Evolutionary conservation across 2,329 filamentous ascomycete species (phyloP), one percentile per base, ranked within the genome.

Genomic region (Diaporthe aspalathi): DNA sequence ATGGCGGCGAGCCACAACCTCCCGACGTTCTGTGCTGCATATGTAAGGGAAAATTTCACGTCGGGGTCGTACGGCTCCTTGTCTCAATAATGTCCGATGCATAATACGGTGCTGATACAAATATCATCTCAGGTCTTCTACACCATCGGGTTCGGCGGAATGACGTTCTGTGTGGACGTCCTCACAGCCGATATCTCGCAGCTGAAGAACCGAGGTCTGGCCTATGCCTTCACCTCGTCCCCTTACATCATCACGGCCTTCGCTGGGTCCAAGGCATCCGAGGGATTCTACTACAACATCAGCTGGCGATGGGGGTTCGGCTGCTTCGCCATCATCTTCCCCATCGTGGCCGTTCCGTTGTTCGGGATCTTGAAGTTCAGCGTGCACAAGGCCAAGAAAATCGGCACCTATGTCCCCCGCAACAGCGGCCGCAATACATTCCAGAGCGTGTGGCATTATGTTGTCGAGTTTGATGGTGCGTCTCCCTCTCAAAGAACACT

Each of bases 301-400:
- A 86, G 81, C 72, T 92, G 89, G 88, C 84, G 89, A 69, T 91
- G 89, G 90, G 90, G 79, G 1, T 91, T 90, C 73, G 90, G 87
- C 29, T 84, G 83, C 74, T 91, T 89, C 79, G 83, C 86, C 69
- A 89, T 91, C 75, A 85, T 91, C 73, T 77, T 89, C 38, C 89
- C 89, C 1, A 79, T 87, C 40, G 86, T 80, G 12, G 92, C 89
- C 76, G 84, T 87, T 17, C 86, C 91, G 62, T 83, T 91, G 60
- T 81, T 89, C 50, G 85, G 90, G 7, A 79, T 88, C 17, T 79
- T 92, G 72, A 82, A 86, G 68, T 76, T 84, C 75, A 89, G 90
- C 77, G 84, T 88, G 69, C 83, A 82, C 45, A 90, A 90, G 77
- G 90, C 90, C n/a, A 83, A 83, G 75, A 77, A 84, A 66, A 75